Conservation (phyloP, 768 basidiomycete species). For the Mycena latifolia region DNA sequence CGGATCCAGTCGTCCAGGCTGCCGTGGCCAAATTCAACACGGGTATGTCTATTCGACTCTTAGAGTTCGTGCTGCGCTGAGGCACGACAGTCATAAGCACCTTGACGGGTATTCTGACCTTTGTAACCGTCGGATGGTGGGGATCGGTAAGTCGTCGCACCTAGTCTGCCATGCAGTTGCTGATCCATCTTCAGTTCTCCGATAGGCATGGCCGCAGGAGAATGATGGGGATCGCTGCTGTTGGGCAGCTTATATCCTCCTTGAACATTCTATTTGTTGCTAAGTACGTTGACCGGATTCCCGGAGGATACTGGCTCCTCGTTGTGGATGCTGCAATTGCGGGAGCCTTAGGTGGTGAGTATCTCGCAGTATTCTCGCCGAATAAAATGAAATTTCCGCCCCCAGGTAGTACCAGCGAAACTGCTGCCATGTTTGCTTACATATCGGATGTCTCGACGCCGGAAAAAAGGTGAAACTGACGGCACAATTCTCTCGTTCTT, state of each 20-base stretch:
- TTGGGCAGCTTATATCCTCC: conserved; percentile 74
- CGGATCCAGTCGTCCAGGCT: conserved; percentile 80
- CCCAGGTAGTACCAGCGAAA: conserved; percentile 63
- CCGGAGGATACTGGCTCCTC: conserved; percentile 88
- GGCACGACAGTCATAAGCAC: conserved; percentile 21
- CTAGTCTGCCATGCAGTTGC: neutral
- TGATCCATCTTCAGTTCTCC: conserved; percentile 62
- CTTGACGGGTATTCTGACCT: conserved; percentile 16
- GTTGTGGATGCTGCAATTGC: conserved; percentile 76
- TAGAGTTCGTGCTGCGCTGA: neutral
- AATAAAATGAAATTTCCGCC: neutral
- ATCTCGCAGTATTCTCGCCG: conserved; percentile 2
- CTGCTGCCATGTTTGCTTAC: conserved; percentile 74
- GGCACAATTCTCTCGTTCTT: too few relatives aligned
- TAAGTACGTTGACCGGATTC: conserved; percentile 69
- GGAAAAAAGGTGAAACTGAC: conserved; percentile 59
- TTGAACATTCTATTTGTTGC: conserved; percentile 76
- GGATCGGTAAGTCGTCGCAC: conserved; percentile 16
- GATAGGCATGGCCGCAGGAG: conserved; percentile 81
- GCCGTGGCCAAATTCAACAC: conserved; percentile 73
- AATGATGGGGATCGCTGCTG: conserved; percentile 70
- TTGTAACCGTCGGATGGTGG: conserved; percentile 25
- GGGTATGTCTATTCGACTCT: conserved; percentile 52
- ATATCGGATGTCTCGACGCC: conserved; percentile 75
- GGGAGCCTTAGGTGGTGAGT: conserved; percentile 78